phyloP scores from a whole-genome alignment of 2,329 filamentous ascomycete species.

The Fusarium xyrophilum region DNA sequence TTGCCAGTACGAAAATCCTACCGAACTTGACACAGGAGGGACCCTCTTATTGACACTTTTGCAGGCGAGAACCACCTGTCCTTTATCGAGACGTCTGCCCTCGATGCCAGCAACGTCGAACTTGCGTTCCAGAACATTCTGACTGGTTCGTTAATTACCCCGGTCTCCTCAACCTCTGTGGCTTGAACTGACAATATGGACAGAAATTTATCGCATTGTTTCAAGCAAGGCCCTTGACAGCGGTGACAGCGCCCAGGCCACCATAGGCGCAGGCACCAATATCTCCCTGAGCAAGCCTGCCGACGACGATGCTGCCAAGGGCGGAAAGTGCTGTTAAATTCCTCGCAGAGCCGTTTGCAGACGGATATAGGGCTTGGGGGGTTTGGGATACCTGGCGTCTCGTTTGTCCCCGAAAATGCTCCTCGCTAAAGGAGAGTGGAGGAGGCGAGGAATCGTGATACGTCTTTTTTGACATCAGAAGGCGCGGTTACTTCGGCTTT shows the following conservation, averaged over 20 bases:
- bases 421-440: constrained; percentile 45
- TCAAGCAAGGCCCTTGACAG: constrained; percentile 96
- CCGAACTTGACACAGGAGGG: constrained; percentile 7
- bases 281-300: constrained; percentile 88
- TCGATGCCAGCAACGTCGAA: constrained; percentile 99
- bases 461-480: constrained; percentile 51
- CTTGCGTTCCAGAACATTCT: constrained; percentile 99
- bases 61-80: constrained; percentile 96
- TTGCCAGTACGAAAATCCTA: constrained; percentile 74
- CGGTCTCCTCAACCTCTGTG: background rate
- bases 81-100: constrained; percentile 98
- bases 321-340: constrained; percentile 79
- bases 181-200: constrained; percentile 19
- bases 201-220: constrained; percentile 99
- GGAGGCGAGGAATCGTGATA: constrained; percentile 47
- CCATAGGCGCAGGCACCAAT: constrained; percentile 79
- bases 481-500: constrained; percentile 51
- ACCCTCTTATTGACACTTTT: constrained; percentile 22
- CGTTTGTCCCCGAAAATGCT: constrained; percentile 46
- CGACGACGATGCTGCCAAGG: constrained; percentile 76
- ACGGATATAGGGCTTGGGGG: constrained; percentile 42
- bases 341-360: constrained; percentile 34
- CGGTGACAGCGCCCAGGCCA: constrained; percentile 80
- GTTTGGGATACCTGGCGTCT: constrained; percentile 47
- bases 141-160: constrained; percentile 71